Evolutionary conservation across 495 filamentous ascomycete genomes (phyloP).

Genomic region (Corynascus novoguineensis): DNA sequence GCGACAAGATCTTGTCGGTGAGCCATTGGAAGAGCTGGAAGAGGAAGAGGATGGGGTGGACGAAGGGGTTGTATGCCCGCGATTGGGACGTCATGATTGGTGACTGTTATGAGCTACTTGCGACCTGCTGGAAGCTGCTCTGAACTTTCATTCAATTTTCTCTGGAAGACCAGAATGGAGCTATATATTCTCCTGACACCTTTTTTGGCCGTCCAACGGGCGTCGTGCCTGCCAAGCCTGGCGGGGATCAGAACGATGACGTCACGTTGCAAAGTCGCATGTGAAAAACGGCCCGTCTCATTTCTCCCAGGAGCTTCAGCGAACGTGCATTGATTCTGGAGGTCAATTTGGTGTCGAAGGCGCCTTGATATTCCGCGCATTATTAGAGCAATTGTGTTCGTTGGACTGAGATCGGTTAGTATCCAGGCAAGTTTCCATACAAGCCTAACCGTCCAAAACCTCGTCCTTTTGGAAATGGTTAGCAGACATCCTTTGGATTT

Average conservation of each 20-base stretch:
- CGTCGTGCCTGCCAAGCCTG: slow-evolving; percentile 6
- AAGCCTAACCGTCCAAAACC: no score
- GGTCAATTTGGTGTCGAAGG: background rate
- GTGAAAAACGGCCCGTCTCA: slow-evolving; percentile 8
- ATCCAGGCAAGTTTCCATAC: no score
- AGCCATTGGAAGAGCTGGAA: slow-evolving; percentile 65
- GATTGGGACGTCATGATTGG: slow-evolving; percentile 6
- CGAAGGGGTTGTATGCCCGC: slow-evolving; percentile 15
- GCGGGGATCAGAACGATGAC: background rate
- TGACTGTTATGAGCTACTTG: background rate
- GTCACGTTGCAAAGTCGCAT: slow-evolving; percentile 1
- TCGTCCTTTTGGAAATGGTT: no score
- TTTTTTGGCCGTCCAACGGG: background rate
- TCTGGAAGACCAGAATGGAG: background rate
- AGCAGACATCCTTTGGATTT: no score
- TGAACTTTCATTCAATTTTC: background rate
- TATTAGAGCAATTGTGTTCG: no score
- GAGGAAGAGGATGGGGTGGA: slow-evolving; percentile 51
- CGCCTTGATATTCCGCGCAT: no score
- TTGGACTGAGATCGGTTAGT: no score
- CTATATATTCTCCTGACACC: background rate
- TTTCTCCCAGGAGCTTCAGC: background rate
- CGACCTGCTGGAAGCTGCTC: background rate
- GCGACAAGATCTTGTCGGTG: slow-evolving; percentile 61
- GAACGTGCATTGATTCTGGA: background rate